Percentiles rank a stretch among this genome's conserved stretches.
These are phyloP conservation scores for Tolypocladium album DNA, from an alignment of 2,329 filamentous ascomycete genomes.

Conservation along the genomic window DNA sequence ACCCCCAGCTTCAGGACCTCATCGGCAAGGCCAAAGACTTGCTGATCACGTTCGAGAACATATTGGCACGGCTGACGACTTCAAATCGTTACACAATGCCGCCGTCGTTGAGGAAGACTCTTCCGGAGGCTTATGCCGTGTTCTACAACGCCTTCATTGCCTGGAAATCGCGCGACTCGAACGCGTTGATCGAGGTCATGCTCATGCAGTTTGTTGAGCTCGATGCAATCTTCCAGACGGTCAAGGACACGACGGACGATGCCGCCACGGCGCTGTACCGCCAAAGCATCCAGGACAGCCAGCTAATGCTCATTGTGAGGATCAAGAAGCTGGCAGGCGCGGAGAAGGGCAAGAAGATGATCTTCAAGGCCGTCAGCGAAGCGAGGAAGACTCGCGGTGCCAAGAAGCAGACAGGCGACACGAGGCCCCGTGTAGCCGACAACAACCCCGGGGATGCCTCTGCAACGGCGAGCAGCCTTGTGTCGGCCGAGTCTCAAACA, in stretches of 20 bases:
- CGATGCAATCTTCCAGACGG: slow-evolving; percentile 73
- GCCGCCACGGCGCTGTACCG: slow-evolving; percentile 67
- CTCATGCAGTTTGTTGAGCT: slow-evolving; percentile 77
- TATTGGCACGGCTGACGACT: slow-evolving; percentile 52
- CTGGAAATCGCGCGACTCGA: slow-evolving; percentile 74
- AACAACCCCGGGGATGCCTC: slow-evolving; percentile 26
- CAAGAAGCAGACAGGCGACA: slow-evolving; percentile 59
- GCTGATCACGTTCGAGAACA: slow-evolving; percentile 67
- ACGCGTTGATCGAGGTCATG: slow-evolving; percentile 72
- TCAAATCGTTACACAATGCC: slow-evolving; percentile 59
- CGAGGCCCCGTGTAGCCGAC: slow-evolving; percentile 56
- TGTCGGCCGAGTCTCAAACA: slow-evolving; percentile 33
- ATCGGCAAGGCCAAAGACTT: slow-evolving; percentile 70
- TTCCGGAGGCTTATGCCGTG: slow-evolving; percentile 60
- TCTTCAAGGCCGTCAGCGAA: slow-evolving; percentile 64
- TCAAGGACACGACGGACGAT: slow-evolving; percentile 66
- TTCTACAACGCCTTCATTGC: slow-evolving; percentile 73
- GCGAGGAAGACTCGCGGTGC: slow-evolving; percentile 53
- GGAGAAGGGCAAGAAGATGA: slow-evolving; percentile 59
- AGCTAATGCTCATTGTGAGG: slow-evolving; percentile 65
- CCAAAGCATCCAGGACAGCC: slow-evolving; percentile 71
- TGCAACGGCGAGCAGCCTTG: slow-evolving; percentile 23
- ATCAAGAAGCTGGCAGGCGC: slow-evolving; percentile 70
- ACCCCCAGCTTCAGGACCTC: slow-evolving; percentile 57
- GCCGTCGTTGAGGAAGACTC: slow-evolving; percentile 46